These are phyloP conservation scores for Paecilomyces niveus DNA, from an alignment of 2,329 filamentous ascomycete species.

Conservation along the genomic window DNA sequence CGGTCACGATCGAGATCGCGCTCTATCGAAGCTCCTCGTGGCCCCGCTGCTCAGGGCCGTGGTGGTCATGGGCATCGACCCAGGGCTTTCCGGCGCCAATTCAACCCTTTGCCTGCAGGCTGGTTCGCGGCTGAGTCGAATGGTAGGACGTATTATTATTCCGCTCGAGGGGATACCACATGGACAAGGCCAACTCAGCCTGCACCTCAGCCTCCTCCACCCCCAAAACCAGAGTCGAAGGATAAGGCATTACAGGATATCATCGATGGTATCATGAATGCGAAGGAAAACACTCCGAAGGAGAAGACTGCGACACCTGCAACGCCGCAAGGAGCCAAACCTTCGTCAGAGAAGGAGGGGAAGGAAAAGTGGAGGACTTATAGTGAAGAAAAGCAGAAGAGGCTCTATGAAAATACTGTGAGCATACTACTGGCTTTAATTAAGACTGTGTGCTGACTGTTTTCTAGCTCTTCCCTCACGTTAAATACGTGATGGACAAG, in stretches of 20 bases:
- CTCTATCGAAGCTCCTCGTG: conserved; percentile 38
- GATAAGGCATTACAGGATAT: conserved; percentile 75
- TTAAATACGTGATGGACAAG: conserved; percentile 79
- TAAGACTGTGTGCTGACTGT: conserved; percentile 1
- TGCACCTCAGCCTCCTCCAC: conserved; percentile 54
- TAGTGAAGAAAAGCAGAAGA: conserved; percentile 77
- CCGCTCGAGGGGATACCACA: conserved; percentile 65
- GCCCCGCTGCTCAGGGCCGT: conserved; percentile 38
- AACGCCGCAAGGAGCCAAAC: conserved; percentile 57
- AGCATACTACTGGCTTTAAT: conserved; percentile 21
- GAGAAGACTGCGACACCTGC: conserved; percentile 51
- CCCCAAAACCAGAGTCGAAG: conserved; percentile 61
- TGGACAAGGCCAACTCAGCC: conserved; percentile 73
- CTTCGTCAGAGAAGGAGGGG: conserved; percentile 43
- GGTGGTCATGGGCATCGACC: conserved; percentile 53
- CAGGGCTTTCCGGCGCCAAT: conserved; percentile 49
- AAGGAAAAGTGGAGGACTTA: conserved; percentile 46
- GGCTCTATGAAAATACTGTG: conserved; percentile 89
- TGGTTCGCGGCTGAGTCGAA: conserved; percentile 76
- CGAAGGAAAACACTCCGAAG: conserved; percentile 50
- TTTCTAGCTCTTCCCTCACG: conserved; percentile 67
- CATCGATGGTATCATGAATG: conserved; percentile 74
- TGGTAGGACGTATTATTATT: conserved; percentile 81
- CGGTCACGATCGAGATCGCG: conserved; percentile 44
- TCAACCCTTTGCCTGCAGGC: conserved; percentile 63